Percentiles rank a stretch among this genome's conserved stretches.
phyloP scores from a whole-genome alignment of 352 stramenopile species.

The Phytophthora palmivora region DNA sequence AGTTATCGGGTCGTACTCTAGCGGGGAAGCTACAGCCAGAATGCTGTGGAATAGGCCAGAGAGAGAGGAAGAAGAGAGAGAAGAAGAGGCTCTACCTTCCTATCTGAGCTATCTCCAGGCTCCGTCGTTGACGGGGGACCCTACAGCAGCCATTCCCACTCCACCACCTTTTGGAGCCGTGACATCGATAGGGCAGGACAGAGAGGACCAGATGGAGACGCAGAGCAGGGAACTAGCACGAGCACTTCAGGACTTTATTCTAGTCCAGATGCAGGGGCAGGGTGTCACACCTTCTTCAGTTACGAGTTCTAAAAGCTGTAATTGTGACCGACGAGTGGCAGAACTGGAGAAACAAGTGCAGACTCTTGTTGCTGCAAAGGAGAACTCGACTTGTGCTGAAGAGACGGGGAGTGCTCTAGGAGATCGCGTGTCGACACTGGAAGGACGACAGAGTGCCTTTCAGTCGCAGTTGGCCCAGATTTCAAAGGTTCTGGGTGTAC shows the following conservation, averaged over 20 bases:
- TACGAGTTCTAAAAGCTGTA: conserved; percentile 24
- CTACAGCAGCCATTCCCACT: conserved; percentile 1
- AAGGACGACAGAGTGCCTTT: conserved; percentile 80
- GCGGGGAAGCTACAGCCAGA: conserved; percentile 28
- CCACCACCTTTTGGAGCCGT: conserved; percentile 7
- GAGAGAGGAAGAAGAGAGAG: conserved; percentile 71
- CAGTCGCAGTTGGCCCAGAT: conserved; percentile 85
- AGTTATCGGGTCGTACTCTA: conserved; percentile 51
- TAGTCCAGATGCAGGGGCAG: conserved; percentile 51
- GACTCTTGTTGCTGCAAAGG: conserved; percentile 30
- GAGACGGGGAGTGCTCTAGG: conserved; percentile 40
- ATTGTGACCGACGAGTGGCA: conserved; percentile 58
- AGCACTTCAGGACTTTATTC: conserved; percentile 64
- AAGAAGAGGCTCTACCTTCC: conserved; percentile 74
- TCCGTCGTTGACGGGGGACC: conserved; percentile 19
- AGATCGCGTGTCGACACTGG: conserved; percentile 77
- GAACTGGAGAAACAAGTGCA: conserved; percentile 70
- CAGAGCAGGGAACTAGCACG: conserved; percentile 59
- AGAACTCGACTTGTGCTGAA: conserved; percentile 2
- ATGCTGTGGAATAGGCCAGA: conserved; percentile 67
- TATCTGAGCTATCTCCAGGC: conserved; percentile 79
- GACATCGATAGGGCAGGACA: not conserved
- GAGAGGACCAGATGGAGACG: conserved; percentile 36
- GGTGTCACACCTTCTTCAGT: not conserved
- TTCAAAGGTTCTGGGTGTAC: conserved; percentile 69